Conservation (phyloP, 495 filamentous ascomycete species). For the Podospora comata region DNA sequence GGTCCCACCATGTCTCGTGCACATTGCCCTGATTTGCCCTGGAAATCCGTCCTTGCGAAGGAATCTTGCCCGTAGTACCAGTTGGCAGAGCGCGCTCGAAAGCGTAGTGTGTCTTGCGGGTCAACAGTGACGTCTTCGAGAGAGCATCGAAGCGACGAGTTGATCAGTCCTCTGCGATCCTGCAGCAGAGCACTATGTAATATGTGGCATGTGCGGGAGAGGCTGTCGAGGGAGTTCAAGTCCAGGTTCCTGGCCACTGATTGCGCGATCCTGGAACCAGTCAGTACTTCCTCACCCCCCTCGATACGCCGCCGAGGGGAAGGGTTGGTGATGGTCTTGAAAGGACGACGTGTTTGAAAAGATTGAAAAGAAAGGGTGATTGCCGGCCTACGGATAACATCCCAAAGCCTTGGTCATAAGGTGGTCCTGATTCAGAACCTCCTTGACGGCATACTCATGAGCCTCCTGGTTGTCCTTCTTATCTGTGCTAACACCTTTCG, state of each 20-base stretch:
- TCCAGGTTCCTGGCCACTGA: slow-evolving; percentile 72
- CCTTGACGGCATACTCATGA: slow-evolving; percentile 36
- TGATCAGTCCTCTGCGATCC: slow-evolving; percentile 67
- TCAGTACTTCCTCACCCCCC: slow-evolving; percentile 28
- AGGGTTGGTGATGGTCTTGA: slow-evolving; percentile 17
- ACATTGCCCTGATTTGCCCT: slow-evolving; percentile 68
- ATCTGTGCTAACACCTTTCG: slow-evolving; percentile 7
- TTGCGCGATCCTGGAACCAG: slow-evolving; percentile 62
- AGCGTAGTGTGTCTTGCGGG: slow-evolving; percentile 48
- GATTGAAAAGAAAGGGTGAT: slow-evolving; percentile 30
- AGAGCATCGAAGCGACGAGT: slow-evolving; percentile 71
- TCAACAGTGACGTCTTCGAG: slow-evolving; percentile 58
- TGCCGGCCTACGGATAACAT: slow-evolving; percentile 77
- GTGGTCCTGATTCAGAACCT: slow-evolving; percentile 64
- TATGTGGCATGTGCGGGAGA: slow-evolving; percentile 76
- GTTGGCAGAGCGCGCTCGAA: slow-evolving; percentile 49
- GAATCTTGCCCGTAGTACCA: slow-evolving; percentile 50
- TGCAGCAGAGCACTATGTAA: slow-evolving; percentile 71
- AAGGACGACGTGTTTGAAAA: slow-evolving; percentile 16
- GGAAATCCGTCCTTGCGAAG: slow-evolving; percentile 32
- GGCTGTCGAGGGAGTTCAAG: slow-evolving; percentile 76
- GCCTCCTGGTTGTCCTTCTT: slow-evolving; percentile 21
- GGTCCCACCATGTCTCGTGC: slow-evolving; percentile 80
- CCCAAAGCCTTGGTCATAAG: slow-evolving; percentile 73
- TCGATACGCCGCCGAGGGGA: slow-evolving; percentile 24